Percentiles rank a stretch among this genome's conserved stretches.
phyloP scores from a whole-genome alignment of 106 monocot species.

The Dioscorea alata region DNA sequence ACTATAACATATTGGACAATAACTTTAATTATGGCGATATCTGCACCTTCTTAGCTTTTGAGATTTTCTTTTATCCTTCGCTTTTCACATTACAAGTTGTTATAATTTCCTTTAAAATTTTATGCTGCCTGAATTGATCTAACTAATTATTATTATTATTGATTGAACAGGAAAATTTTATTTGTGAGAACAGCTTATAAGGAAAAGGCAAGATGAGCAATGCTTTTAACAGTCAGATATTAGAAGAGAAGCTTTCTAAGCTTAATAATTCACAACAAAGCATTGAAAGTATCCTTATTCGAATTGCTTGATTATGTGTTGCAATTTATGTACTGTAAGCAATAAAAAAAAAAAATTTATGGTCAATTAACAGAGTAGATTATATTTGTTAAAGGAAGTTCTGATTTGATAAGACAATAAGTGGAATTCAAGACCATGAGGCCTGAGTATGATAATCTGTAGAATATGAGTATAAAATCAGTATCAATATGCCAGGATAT shows the following conservation, averaged over 20 bases:
- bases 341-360: too few relatives aligned
- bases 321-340: background rate
- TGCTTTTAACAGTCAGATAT: slow-evolving; percentile 30
- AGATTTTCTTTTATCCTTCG: too few relatives aligned
- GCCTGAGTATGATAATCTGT: background rate
- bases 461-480: background rate
- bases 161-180: slow-evolving; percentile 13
- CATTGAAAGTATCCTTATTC: slow-evolving; percentile 57
- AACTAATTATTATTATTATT: too few relatives aligned
- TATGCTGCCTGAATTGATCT: too few relatives aligned
- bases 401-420: background rate
- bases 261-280: slow-evolving; percentile 57
- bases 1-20: too few relatives aligned
- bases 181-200: slow-evolving; percentile 5
- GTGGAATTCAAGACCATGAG: background rate
- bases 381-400: background rate
- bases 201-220: slow-evolving; percentile 19
- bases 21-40: too few relatives aligned
- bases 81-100: too few relatives aligned
- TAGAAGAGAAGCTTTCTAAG: slow-evolving; percentile 52
- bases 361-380: background rate
- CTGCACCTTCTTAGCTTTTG: too few relatives aligned
- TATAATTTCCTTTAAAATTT: too few relatives aligned
- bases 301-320: background rate
- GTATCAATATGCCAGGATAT: background rate